Conservation (phyloP, 1,139 yeast genomes). For the Saccharomyces pastorianus region DNA sequence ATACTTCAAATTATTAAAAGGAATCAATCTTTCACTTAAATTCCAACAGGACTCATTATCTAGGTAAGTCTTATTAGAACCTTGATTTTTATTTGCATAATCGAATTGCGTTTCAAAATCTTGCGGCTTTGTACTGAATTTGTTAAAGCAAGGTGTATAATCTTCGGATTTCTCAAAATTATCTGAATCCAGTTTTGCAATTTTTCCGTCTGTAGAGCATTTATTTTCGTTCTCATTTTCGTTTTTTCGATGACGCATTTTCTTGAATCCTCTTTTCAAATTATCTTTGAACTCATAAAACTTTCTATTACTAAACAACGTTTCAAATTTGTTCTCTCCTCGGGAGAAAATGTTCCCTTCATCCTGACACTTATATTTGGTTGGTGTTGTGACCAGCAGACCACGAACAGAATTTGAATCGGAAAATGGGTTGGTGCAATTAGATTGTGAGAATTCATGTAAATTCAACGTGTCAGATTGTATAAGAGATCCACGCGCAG, state of each 20-base stretch:
- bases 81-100: constrained; percentile 9
- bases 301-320: not conserved
- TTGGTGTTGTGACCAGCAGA: not conserved
- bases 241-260: not conserved
- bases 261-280: not conserved
- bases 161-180: not conserved
- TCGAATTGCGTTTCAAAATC: constrained; percentile 17
- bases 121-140: constrained; percentile 12
- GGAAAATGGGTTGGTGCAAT: not conserved
- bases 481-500: not conserved
- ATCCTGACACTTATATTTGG: not conserved
- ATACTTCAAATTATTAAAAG: not conserved
- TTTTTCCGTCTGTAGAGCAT: not conserved
- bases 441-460: not conserved
- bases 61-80: not conserved
- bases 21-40: not conserved
- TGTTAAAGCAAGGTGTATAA: constrained; percentile 11
- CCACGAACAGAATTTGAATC: not conserved
- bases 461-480: not conserved
- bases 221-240: not conserved
- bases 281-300: not conserved
- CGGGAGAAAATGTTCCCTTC: not conserved
- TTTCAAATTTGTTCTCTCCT: not conserved
- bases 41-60: not conserved
- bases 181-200: not conserved